Evolutionary conservation across 192 early-diverging fungal genomes (phyloP).

Genomic region (Endogone sp.): DNA sequence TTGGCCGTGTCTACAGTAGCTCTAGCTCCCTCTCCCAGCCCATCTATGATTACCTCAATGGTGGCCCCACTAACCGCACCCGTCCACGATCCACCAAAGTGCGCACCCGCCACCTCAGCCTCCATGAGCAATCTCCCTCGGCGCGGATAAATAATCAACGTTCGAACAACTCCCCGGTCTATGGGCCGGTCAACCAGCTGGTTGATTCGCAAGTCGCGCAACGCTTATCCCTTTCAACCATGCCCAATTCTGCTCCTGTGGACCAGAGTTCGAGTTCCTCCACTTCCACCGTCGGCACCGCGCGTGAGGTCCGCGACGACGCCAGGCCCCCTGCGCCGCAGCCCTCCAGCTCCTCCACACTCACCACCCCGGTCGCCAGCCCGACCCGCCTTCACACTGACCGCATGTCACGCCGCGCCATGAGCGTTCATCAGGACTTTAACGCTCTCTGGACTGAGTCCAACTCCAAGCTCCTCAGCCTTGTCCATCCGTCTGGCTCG

Average conservation of each 20-base stretch:
- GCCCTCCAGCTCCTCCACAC: slow-evolving; percentile 6
- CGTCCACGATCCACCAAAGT: slow-evolving; percentile 14
- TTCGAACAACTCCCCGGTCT: neutral
- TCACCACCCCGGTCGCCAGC: no score
- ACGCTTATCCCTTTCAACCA: neutral
- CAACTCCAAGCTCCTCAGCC: neutral
- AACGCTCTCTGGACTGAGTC: slow-evolving; percentile 3
- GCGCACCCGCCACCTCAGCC: slow-evolving; percentile 27
- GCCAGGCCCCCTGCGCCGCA: neutral
- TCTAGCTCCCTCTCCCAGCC: neutral
- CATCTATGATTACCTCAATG: slow-evolving; percentile 12
- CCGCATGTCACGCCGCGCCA: slow-evolving; percentile 5
- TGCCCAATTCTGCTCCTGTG: neutral
- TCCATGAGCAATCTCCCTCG: slow-evolving; percentile 20
- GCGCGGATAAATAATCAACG: slow-evolving; percentile 3
- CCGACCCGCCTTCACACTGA: neutral
- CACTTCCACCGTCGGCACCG: neutral
- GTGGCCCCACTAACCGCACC: slow-evolving; percentile 14
- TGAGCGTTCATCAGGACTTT: slow-evolving; percentile 20
- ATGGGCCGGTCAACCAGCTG: slow-evolving; percentile 3
- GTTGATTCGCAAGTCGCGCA: neutral
- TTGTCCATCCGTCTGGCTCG: neutral
- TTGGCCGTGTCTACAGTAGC: neutral
- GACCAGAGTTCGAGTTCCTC: neutral
- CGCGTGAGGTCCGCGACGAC: neutral